Conservation (phyloP, 352 stramenopile genomes). For the Globisporangium acanthophoron region DNA sequence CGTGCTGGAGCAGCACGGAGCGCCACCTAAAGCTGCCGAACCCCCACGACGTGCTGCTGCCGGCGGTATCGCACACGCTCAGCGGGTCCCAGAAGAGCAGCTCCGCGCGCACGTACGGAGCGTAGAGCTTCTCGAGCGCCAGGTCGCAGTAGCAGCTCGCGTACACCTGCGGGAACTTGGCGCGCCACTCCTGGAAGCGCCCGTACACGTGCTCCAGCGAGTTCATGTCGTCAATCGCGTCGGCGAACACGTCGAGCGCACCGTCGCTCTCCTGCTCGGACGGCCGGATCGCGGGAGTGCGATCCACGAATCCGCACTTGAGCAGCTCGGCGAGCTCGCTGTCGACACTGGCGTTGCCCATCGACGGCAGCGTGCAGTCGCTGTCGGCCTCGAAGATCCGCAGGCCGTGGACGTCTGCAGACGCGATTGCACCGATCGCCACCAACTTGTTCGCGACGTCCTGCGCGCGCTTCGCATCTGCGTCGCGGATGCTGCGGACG, state of each 20-base stretch:
- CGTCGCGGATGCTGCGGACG: conserved; percentile 9
- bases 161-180: conserved; percentile 67
- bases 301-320: conserved; percentile 22
- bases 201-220: conserved; percentile 51
- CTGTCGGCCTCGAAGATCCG: conserved; percentile 3
- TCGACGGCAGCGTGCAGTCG: not conserved
- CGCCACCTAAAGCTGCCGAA: conserved; percentile 53
- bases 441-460: conserved; percentile 4
- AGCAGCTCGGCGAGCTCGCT: conserved; percentile 3
- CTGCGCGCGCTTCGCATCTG: not conserved
- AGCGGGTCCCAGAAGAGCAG: conserved; percentile 66
- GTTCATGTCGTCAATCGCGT: conserved; percentile 67
- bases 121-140: conserved; percentile 51
- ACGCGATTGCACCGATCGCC: not conserved
- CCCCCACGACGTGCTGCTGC: conserved; percentile 17
- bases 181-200: conserved; percentile 67
- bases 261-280: not conserved
- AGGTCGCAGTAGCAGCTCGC: conserved; percentile 58
- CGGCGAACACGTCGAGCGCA: conserved; percentile 37
- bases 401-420: conserved; percentile 1
- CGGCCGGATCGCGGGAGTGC: not conserved
- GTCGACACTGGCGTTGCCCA: conserved; percentile 3
- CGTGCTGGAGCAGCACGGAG: conserved; percentile 31
- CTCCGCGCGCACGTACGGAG: conserved; percentile 57
- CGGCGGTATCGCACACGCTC: conserved; percentile 10